Evolutionary conservation across 2,329 filamentous ascomycete species (phyloP).

Genomic region (Bretziella fagacearum): DNA sequence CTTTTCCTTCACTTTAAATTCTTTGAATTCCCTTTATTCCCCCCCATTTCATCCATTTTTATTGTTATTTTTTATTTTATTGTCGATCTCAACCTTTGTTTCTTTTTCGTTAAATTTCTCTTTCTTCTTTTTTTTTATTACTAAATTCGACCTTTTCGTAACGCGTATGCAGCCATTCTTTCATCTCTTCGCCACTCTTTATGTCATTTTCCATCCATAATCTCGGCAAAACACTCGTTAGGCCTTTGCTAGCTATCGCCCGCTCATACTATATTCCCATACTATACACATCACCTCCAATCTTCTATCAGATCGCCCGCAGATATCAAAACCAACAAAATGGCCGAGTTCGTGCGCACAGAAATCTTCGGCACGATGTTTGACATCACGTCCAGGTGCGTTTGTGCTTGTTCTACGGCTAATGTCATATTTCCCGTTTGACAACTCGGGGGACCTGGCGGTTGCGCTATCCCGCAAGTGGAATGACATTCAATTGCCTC

Average conservation of each 20-base stretch:
- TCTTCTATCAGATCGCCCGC: constrained; percentile 11
- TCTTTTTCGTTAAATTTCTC: no score
- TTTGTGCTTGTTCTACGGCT: background rate
- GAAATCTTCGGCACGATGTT: constrained; percentile 99
- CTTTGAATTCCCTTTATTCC: constrained; percentile 5
- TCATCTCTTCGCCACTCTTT: no score
- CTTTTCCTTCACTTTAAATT: constrained; percentile 4
- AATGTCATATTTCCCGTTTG: background rate
- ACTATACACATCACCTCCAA: background rate
- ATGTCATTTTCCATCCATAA: no score
- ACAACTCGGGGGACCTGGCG: background rate
- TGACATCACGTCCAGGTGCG: constrained; percentile 94
- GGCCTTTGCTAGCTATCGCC: no score
- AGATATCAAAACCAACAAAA: constrained; percentile 31
- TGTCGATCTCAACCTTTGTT: background rate
- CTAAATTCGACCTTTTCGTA: no score
- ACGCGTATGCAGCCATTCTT: no score
- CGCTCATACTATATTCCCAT: background rate
- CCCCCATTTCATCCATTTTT: background rate
- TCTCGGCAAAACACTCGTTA: no score
- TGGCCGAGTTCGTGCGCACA: constrained; percentile 98
- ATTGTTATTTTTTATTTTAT: constrained; percentile 7
- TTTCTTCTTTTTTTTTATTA: no score
- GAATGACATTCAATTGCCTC: background rate
- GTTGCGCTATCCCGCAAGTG: background rate